Conservation (phyloP, 805 yeast species). For the Candida vaughaniae region DNA sequence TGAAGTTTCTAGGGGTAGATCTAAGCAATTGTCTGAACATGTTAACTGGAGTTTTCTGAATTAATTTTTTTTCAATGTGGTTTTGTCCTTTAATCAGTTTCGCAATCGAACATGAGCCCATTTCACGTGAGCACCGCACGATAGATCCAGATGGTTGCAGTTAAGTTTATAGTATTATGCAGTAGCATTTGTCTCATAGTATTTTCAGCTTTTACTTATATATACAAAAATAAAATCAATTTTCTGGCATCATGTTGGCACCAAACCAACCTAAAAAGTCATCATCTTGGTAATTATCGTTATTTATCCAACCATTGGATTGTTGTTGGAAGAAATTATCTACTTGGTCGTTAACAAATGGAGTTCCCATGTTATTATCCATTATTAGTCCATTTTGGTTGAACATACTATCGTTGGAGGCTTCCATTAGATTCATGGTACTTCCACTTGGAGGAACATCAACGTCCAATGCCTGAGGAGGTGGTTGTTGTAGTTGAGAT, state of each 20-base stretch:
- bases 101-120: slow-evolving; percentile 1
- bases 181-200: too few relatives aligned
- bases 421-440: slow-evolving; percentile 12
- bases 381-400: slow-evolving; percentile 7
- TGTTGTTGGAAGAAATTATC: slow-evolving; percentile 76
- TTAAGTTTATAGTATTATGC: too few relatives aligned
- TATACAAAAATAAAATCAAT: slow-evolving; percentile 1
- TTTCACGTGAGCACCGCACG: slow-evolving; percentile 11
- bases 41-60: slow-evolving; percentile 1
- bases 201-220: too few relatives aligned
- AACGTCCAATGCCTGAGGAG: background rate
- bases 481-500: background rate
- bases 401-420: slow-evolving; percentile 11
- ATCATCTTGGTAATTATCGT: slow-evolving; percentile 56
- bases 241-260: slow-evolving; percentile 44
- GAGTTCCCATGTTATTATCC: slow-evolving; percentile 9
- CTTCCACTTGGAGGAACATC: slow-evolving; percentile 2
- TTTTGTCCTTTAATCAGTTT: too few relatives aligned
- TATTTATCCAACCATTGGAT: slow-evolving; percentile 82
- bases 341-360: slow-evolving; percentile 30
- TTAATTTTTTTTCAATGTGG: too few relatives aligned
- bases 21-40: slow-evolving; percentile 16
- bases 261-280: slow-evolving; percentile 96
- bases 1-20: slow-evolving; percentile 6
- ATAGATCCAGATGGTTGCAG: too few relatives aligned